Evolutionary conservation across 1,284 basidiomycete genomes (phyloP).

Genomic region (Pterulicium gracile): DNA sequence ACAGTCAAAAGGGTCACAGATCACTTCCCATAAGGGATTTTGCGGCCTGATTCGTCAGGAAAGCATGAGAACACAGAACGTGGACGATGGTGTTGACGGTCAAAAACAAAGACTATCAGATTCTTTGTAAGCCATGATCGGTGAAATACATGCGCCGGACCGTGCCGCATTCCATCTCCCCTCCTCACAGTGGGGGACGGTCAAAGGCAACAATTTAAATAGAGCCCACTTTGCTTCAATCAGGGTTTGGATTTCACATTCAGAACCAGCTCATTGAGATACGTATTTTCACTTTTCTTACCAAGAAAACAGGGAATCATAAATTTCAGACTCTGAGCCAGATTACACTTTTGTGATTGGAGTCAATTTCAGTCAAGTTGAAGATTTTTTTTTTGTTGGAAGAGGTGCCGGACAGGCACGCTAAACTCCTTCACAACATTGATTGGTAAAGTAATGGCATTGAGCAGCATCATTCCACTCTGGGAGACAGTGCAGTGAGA

Average conservation of each 20-base stretch:
- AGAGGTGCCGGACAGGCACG: not conserved
- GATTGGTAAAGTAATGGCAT: slow-evolving; percentile 6
- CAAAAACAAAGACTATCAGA: too few species aligned
- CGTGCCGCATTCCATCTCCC: too few species aligned
- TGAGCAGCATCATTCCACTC: slow-evolving; percentile 13
- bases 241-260: not conserved
- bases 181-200: not conserved
- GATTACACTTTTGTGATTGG: too few species aligned
- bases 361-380: too few species aligned
- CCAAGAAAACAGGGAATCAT: not conserved
- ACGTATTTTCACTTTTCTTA: not conserved
- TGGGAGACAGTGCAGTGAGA: slow-evolving; percentile 13
- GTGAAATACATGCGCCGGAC: too few species aligned
- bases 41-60: too few species aligned
- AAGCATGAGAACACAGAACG: too few species aligned
- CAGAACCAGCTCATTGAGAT: not conserved
- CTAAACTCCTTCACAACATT: not conserved
- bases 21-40: too few species aligned
- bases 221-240: not conserved
- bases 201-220: not conserved
- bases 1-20: too few species aligned
- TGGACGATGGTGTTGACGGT: too few species aligned
- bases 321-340: too few species aligned
- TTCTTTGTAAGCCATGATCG: too few species aligned
- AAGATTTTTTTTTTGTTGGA: not conserved